Percentiles rank a stretch among this genome's conserved stretches.
phyloP scores from a whole-genome alignment of 2,329 filamentous ascomycete species.

The Trichophyton schoenleinii region DNA sequence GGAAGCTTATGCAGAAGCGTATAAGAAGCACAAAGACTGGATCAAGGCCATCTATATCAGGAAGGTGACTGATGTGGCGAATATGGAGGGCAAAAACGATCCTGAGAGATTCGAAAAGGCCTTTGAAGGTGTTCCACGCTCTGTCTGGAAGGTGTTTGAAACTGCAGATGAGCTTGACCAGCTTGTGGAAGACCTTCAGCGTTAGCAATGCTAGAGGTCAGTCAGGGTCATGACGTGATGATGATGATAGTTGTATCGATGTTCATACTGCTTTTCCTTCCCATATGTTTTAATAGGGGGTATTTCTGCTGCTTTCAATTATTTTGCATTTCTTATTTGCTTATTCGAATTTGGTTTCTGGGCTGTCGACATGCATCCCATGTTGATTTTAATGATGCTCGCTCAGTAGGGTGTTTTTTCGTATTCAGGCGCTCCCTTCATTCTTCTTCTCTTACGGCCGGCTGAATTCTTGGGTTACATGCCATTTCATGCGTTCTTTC shows the following conservation, averaged over 20 bases:
- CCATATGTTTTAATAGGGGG: background rate
- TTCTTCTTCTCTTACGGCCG: background rate
- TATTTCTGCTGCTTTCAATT: background rate
- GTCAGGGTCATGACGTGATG: background rate
- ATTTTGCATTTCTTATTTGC: background rate
- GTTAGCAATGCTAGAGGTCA: slow-evolving; percentile 5
- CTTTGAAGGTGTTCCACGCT: slow-evolving; percentile 59
- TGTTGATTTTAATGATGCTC: background rate
- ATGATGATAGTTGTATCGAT: background rate
- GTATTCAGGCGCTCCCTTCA: background rate
- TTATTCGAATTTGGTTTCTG: background rate
- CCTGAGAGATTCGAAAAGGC: slow-evolving; percentile 67
- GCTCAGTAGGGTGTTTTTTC: background rate
- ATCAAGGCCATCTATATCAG: slow-evolving; percentile 74
- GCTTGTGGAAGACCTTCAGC: slow-evolving; percentile 21
- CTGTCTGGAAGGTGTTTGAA: slow-evolving; percentile 72
- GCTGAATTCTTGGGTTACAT: background rate
- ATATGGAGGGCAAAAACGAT: slow-evolving; percentile 63
- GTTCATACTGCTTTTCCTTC: background rate
- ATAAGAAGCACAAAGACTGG: slow-evolving; percentile 57
- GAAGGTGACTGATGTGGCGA: slow-evolving; percentile 63
- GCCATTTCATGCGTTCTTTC: background rate
- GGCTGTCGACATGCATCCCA: background rate
- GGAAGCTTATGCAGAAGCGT: slow-evolving; percentile 75
- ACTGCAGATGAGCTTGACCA: slow-evolving; percentile 52